phyloP scores from a whole-genome alignment of 2,329 filamentous ascomycete genomes.

The Tothia fuscella region DNA sequence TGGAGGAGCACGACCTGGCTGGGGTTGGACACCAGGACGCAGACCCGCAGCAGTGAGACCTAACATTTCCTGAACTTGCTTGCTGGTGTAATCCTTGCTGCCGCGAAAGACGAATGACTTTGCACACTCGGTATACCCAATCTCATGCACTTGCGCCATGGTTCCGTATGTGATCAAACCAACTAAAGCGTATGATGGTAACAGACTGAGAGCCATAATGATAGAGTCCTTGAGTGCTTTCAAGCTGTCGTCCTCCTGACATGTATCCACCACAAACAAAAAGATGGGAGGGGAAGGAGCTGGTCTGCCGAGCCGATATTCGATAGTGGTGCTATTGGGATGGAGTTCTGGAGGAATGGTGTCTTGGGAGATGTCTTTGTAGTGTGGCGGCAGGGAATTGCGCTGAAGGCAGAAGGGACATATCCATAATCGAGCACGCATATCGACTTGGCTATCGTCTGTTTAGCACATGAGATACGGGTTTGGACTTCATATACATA shows the following conservation, averaged over 20 bases:
- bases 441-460: constrained; percentile 59
- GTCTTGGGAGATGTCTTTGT: constrained; percentile 79
- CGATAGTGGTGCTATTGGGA: constrained; percentile 75
- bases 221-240: constrained; percentile 75
- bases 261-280: constrained; percentile 77
- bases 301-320: constrained; percentile 69
- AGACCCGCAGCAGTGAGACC: constrained; percentile 62
- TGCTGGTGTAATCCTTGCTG: constrained; percentile 94
- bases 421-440: constrained; percentile 75
- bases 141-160: constrained; percentile 96
- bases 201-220: constrained; percentile 71
- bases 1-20: constrained; percentile 61
- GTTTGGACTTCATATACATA: constrained; percentile 31
- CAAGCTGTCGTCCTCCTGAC: constrained; percentile 78
- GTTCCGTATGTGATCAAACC: constrained; percentile 83
- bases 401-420: constrained; percentile 79
- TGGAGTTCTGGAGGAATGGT: constrained; percentile 76
- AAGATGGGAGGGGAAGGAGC: constrained; percentile 82
- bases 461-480: constrained; percentile 11
- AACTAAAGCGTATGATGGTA: constrained; percentile 71
- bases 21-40: constrained; percentile 54
- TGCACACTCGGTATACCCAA: constrained; percentile 94
- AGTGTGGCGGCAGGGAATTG: constrained; percentile 72
- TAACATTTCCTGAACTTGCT: constrained; percentile 99
- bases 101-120: constrained; percentile 98